Evolutionary conservation across 1,284 basidiomycete genomes (phyloP), one percentile per base, ranked within the genome.

Genomic region (Irpex sp.): DNA sequence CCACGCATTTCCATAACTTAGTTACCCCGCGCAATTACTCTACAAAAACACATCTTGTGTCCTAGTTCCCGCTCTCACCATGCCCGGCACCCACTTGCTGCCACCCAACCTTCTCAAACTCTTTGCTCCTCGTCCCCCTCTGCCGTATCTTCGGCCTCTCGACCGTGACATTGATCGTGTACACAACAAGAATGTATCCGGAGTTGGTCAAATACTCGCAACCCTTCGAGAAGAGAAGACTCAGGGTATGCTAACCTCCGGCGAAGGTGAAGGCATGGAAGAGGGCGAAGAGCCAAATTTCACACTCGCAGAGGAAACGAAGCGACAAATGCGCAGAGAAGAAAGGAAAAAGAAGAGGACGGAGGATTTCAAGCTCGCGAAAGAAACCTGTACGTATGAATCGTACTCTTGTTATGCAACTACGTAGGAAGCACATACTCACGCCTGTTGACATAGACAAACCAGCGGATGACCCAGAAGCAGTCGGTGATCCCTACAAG

Each of bases 401-500:
- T 26, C 26, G 26, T 26, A 26, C 26, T 15, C 4, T 9, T 59
- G 57, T 51, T 21, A 17, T 19, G 49, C 7, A 26, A 26, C 26
- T 26, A 17, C 3, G 44, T 47, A 56, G 66, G 69, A 5, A 69
- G 65, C 11, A 47, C 36, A 38, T 26, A 34, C 54, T 56, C 11
- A 26, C 54, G 6, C 26, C 31, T 47, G 44, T 44, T 9, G 61
- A 36, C 73, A 34, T 56, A 95, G 96, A 96, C 78, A 93, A 95
- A 74, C 97, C 97, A 8, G 82, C 90, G 40, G 91, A 96, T 57
- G 96, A 99, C 71, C 66, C 90, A n/a, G 87, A 97, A 73, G 96
- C 95, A n/a, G 82, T 90, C 37, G 96, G 97, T 1, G 97, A 99
- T 73, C 97, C 97, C 3, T 99, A 98, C 81, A 98, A 98, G 77